phyloP scores from a whole-genome alignment of 345 rosid species.

The Cochlearia excelsa region DNA sequence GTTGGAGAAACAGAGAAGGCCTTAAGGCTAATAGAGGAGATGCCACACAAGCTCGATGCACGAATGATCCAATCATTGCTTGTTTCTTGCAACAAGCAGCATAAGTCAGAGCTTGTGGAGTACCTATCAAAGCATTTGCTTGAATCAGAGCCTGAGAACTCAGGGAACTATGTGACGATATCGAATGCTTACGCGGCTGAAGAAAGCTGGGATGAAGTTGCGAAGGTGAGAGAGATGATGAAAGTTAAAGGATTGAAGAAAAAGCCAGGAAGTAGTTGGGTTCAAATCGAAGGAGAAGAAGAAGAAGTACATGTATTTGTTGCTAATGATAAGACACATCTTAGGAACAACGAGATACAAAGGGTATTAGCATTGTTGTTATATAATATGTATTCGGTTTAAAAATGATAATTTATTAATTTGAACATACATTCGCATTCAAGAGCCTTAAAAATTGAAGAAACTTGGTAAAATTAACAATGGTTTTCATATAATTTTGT shows the following conservation, averaged over 20 bases:
- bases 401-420: no score
- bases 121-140: slow-evolving; percentile 35
- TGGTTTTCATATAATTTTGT: no score
- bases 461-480: no score
- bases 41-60: slow-evolving; percentile 53
- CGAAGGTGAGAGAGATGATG: slow-evolving; percentile 47
- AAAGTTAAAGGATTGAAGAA: slow-evolving; percentile 51
- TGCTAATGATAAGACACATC: slow-evolving; percentile 48
- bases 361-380: slow-evolving; percentile 39
- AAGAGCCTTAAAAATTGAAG: no score
- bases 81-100: slow-evolving; percentile 39
- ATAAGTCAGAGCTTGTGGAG: slow-evolving; percentile 41
- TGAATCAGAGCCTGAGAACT: slow-evolving; percentile 46
- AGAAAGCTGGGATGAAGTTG: slow-evolving; percentile 51
- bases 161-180: slow-evolving; percentile 52
- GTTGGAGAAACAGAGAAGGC: slow-evolving; percentile 45
- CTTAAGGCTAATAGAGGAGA: slow-evolving; percentile 32
- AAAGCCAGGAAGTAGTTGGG: slow-evolving; percentile 61
- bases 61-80: slow-evolving; percentile 46
- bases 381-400: slow-evolving; percentile 27
- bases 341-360: slow-evolving; percentile 33
- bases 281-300: slow-evolving; percentile 35
- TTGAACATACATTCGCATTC: no score
- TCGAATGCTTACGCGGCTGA: slow-evolving; percentile 53
- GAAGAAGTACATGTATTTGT: slow-evolving; percentile 46